These are phyloP conservation scores for Talaromyces sp. DNA, from an alignment of 2,329 filamentous ascomycete genomes.

Conservation along the genomic window DNA sequence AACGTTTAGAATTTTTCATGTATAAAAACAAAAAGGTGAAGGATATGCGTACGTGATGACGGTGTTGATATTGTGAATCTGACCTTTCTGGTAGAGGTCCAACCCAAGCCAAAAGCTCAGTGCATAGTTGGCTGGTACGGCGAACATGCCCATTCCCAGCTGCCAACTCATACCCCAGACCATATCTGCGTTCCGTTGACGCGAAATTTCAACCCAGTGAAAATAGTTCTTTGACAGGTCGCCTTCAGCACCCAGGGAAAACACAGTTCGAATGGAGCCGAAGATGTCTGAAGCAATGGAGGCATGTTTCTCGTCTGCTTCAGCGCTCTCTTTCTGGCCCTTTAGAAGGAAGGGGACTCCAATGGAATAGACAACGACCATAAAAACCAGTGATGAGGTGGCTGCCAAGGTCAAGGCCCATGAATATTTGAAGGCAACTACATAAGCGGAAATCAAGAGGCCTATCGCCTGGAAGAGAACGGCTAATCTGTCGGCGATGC, in stretches of 20 bases:
- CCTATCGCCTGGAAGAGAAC: constrained; percentile 39
- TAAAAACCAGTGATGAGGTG: constrained; percentile 42
- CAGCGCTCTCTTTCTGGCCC: constrained; percentile 28
- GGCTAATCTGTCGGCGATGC: constrained; percentile 50
- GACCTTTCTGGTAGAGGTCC: constrained; percentile 28
- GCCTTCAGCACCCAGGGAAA: constrained; percentile 39
- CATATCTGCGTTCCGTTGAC: constrained; percentile 24
- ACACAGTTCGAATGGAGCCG: constrained; percentile 39
- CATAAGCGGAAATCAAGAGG: constrained; percentile 42
- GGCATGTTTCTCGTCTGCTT: constrained; percentile 33
- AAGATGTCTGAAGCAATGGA: constrained; percentile 40
- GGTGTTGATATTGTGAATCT: constrained; percentile 29
- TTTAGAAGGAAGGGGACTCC: constrained; percentile 30
- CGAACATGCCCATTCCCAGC: constrained; percentile 29
- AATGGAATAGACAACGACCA: constrained; percentile 27
- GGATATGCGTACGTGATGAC: constrained; percentile 28
- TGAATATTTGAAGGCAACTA: constrained; percentile 49
- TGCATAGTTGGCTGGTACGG: constrained; percentile 31
- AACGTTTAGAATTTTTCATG: neutral
- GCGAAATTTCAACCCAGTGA: constrained; percentile 31
- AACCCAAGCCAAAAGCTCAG: constrained; percentile 36
- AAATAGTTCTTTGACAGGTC: constrained; percentile 33
- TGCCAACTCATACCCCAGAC: constrained; percentile 26
- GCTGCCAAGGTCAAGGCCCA: constrained; percentile 51
- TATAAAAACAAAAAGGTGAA: neutral